Evolutionary conservation across 495 filamentous ascomycete genomes (phyloP).

Genomic region (Melanomma pulvis-pyrius): DNA sequence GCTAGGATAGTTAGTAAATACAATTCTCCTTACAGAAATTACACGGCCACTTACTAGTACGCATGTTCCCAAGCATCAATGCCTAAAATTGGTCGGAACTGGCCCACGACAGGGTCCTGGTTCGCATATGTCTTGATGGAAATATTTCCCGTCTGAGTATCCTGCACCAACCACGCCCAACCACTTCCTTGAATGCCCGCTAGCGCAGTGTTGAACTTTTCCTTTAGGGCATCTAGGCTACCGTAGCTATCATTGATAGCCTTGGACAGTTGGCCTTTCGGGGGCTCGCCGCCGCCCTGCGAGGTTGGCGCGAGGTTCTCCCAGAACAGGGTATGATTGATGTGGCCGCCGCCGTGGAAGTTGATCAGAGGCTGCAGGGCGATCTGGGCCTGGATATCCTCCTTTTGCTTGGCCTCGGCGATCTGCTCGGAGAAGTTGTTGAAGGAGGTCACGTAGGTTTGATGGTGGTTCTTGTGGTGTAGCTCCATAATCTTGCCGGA

Average conservation of each 20-base stretch:
- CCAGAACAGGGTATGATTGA: slow-evolving; percentile 95
- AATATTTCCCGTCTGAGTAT: slow-evolving; percentile 73
- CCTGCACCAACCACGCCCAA: slow-evolving; percentile 93
- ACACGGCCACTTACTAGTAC: slow-evolving; percentile 60
- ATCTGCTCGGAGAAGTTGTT: slow-evolving; percentile 67
- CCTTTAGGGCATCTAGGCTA: slow-evolving; percentile 71
- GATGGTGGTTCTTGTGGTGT: slow-evolving; percentile 77
- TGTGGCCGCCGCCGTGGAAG: slow-evolving; percentile 92
- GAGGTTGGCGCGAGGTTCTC: slow-evolving; percentile 81
- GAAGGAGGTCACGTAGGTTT: slow-evolving; percentile 75
- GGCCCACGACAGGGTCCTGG: slow-evolving; percentile 91
- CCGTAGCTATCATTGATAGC: slow-evolving; percentile 81
- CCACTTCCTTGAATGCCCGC: slow-evolving; percentile 92
- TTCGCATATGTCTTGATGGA: slow-evolving; percentile 82
- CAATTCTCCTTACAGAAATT: not conserved
- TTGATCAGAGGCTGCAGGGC: slow-evolving; percentile 84
- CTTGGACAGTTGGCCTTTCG: slow-evolving; percentile 62
- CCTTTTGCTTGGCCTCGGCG: slow-evolving; percentile 57
- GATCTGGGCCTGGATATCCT: slow-evolving; percentile 70
- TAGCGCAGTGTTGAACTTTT: slow-evolving; percentile 74
- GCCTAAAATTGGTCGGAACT: slow-evolving; percentile 82
- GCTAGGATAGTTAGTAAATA: slow-evolving; percentile 48
- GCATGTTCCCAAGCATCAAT: slow-evolving; percentile 98
- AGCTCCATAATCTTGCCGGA: slow-evolving; percentile 98
- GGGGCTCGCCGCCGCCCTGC: slow-evolving; percentile 76